These are phyloP conservation scores for Bipolaris gigantea DNA, from an alignment of 2,329 filamentous ascomycete genomes.

Conservation along the genomic window DNA sequence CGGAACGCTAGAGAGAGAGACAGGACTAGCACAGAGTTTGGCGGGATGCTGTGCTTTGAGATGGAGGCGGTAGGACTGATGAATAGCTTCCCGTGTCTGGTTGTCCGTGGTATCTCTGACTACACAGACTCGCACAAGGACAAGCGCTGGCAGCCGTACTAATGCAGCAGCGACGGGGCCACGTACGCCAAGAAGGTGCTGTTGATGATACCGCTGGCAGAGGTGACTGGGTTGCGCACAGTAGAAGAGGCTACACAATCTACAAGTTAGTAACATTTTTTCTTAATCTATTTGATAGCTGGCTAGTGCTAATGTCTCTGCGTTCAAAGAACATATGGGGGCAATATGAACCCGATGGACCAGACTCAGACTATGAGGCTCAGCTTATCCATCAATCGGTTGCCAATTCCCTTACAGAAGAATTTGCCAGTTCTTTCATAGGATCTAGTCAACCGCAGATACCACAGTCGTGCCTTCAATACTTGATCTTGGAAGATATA, in stretches of 20 bases:
- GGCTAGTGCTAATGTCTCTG: background rate
- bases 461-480: slow-evolving; percentile 18
- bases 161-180: slow-evolving; percentile 23
- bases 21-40: slow-evolving; percentile 26
- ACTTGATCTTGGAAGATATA: background rate
- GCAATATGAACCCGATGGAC: slow-evolving; percentile 14
- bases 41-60: slow-evolving; percentile 1
- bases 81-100: background rate
- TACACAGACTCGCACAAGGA: slow-evolving; percentile 20
- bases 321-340: slow-evolving; percentile 3
- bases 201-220: background rate
- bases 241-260: background rate
- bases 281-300: background rate
- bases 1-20: slow-evolving; percentile 46
- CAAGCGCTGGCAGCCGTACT: slow-evolving; percentile 19
- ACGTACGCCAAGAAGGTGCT: slow-evolving; percentile 22
- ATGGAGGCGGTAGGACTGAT: background rate
- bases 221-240: background rate
- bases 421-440: background rate
- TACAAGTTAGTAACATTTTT: background rate
- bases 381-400: slow-evolving; percentile 8
- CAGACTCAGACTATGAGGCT: slow-evolving; percentile 17
- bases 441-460: slow-evolving; percentile 18
- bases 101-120: slow-evolving; percentile 19
- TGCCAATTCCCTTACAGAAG: background rate